Percentiles rank a stretch among this genome's conserved stretches.
These are phyloP conservation scores for Crithidia bombi DNA, from an alignment of 208 protist species.

Conservation along the genomic window DNA sequence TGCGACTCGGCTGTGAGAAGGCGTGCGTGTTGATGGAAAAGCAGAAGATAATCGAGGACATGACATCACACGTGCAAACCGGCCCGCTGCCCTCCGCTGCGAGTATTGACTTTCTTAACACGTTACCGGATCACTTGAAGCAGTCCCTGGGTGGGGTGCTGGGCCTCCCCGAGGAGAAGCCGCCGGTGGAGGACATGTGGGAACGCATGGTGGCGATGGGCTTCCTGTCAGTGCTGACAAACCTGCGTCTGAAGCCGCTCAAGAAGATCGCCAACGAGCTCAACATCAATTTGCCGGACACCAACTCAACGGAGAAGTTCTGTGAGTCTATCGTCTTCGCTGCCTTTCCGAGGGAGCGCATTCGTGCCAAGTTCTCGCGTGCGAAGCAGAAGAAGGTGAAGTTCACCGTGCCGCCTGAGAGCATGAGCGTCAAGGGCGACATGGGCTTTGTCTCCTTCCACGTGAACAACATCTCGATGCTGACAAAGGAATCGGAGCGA, in stretches of 20 bases:
- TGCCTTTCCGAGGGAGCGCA: conserved; percentile 85
- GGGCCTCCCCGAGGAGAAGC: conserved; percentile 77
- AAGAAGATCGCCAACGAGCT: conserved; percentile 89
- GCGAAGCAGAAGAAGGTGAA: conserved; percentile 84
- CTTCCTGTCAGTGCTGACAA: conserved; percentile 86
- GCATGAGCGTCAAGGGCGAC: conserved; percentile 81
- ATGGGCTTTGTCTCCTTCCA: conserved; percentile 93
- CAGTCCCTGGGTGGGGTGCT: conserved; percentile 74
- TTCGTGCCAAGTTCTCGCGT: conserved; percentile 73
- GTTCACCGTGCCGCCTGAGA: conserved; percentile 75
- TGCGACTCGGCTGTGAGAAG: conserved; percentile 87
- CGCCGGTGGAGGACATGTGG: conserved; percentile 88
- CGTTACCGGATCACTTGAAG: conserved; percentile 79
- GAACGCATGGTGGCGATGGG: conserved; percentile 92
- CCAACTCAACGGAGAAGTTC: conserved; percentile 89
- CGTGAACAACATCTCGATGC: conserved; percentile 87
- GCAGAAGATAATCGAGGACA: conserved; percentile 90
- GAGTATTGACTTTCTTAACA: conserved; percentile 87
- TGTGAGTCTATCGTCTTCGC: conserved; percentile 89
- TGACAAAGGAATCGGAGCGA: conserved; percentile 84
- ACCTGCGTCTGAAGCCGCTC: conserved; percentile 87
- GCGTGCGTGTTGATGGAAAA: conserved; percentile 89
- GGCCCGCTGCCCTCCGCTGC: conserved; percentile 74
- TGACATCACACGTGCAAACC: conserved; percentile 79
- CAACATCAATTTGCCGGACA: conserved; percentile 68